Conservation (phyloP, 441 rosid genomes). For the Aquilaria agallochum region DNA sequence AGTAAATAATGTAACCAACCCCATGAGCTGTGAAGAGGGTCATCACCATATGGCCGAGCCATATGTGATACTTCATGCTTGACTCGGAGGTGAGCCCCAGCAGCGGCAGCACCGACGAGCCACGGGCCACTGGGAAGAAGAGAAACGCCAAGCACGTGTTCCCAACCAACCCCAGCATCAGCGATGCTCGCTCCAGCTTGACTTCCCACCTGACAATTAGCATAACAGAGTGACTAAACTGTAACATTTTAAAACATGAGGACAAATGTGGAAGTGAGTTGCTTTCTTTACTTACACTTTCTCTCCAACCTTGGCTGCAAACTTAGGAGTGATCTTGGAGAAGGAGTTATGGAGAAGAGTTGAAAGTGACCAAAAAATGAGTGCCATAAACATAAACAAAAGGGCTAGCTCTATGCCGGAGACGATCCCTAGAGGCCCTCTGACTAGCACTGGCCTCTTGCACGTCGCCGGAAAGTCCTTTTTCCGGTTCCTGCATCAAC, state of each 20-base stretch:
- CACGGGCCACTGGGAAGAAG: conserved; percentile 61
- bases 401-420: conserved; percentile 45
- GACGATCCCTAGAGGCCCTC: conserved; percentile 68
- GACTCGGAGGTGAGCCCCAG: conserved; percentile 60
- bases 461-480: conserved; percentile 16
- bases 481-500: conserved; percentile 14
- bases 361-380: conserved; percentile 52
- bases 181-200: conserved; percentile 24
- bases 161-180: conserved; percentile 43
- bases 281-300: conserved; percentile 32
- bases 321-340: conserved; percentile 24
- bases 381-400: conserved; percentile 46
- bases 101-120: conserved; percentile 50
- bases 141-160: conserved; percentile 48
- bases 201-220: conserved; percentile 43
- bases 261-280: not conserved
- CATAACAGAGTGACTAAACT: not conserved
- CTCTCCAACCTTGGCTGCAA: conserved; percentile 19
- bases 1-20: conserved; percentile 34
- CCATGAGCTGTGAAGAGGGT: conserved; percentile 51
- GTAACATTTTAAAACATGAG: too few species aligned
- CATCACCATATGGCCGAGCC: conserved; percentile 63
- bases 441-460: conserved; percentile 51
- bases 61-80: conserved; percentile 65
- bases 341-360: conserved; percentile 29